Evolutionary conservation across 225 moss, liverwort and hornwort genomes (phyloP), one percentile per base, ranked within the genome.

Genomic region (Bryum argenteum): DNA sequence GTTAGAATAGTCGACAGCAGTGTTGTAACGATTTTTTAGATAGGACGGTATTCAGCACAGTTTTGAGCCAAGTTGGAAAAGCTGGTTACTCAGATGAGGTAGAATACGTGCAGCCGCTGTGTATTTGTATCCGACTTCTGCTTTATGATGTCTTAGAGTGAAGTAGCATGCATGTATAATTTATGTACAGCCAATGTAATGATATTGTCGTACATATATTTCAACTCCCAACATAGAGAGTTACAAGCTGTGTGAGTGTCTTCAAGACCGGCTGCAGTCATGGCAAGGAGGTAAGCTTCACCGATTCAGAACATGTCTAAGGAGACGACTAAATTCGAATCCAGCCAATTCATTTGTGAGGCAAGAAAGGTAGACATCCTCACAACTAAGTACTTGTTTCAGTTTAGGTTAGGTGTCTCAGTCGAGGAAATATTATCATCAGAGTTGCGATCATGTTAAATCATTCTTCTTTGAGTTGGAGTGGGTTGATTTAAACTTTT

Each of bases 41-140:
- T 52, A 52, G 66, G 51, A 40, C 48, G 23, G n/a, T 66, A 53
- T 51, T 66, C 51, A 62, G 54, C 55, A 71, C 77, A 78, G 66
- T 59, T 71, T 66, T 78, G 66, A 71, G 60, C 60, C 71, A 17
- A 71, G 65, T 55, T 77, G 47, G 48, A 63, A 56, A 73, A 63
- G 56, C 26, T 44, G 41, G 67, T 54, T 38, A 42, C 52, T 15
- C 20, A 54, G 62, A 67, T 39, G 66, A 78, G 54, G 66, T 67
- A n/a, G 43, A 50, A 61, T 78, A 51, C 40, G 3, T 61, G 67
- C 39, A 23, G 26, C 41, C 58, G 51, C 71, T 71, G 23, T 67
- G 67, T 47, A 38, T 54, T 47, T 67, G 71, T 63, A 63, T 57
- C 42, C 40, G 63, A 23, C 60, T 66, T 64, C 57, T 44, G 55